Evolutionary conservation across 2,329 filamentous ascomycete genomes (phyloP), one percentile per base, ranked within the genome.

Genomic region (Xylaria sp.): DNA sequence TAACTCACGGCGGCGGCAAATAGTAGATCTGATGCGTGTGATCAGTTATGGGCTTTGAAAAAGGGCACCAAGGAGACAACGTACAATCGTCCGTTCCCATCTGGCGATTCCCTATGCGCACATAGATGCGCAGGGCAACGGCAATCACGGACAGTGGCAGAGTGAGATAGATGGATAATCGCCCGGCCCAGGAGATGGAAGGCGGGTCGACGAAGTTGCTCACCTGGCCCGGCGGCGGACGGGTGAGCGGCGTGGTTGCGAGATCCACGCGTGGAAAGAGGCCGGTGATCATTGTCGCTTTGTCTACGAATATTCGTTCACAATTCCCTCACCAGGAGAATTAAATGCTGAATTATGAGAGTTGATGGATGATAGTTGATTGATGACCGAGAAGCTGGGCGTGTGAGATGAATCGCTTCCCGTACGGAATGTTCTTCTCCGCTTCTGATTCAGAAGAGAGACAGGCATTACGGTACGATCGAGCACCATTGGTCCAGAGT

Each of bases 41-140:
- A 39, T 52, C n/a, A 35, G 35, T 19, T 6, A 34, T n/a, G 11
- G 19, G 19, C 13, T 7, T 34, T n/a, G 23, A 52, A 10, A 8
- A 52, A 10, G n/a, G 8, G 10, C n/a, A 35, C 10, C 3, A 8
- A 16, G 10, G 13, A 53, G 51, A 6, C 23, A 3, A 53, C 13
- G 35, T 55, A 55, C 53, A 39, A 23, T 55, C 53, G 16, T 55
- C 53, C 34, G 30, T 35, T 47, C 53, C 42, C 44, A 55, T 23
- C 39, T 55, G 53, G 23, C 42, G 19, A 16, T 48, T 55, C 2
- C 39, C 18, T 3, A 48, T 8, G 30, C 53, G 53, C 18, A 55
- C 49, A 8, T 53, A 53, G 8, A 53, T 13, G 3, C 51, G 51
- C 13, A 53, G 35, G 9, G 10, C 4, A 53, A 53, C 37, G 7